phyloP scores from a whole-genome alignment of 441 rosid species.

The Gossypium gossypioides region DNA sequence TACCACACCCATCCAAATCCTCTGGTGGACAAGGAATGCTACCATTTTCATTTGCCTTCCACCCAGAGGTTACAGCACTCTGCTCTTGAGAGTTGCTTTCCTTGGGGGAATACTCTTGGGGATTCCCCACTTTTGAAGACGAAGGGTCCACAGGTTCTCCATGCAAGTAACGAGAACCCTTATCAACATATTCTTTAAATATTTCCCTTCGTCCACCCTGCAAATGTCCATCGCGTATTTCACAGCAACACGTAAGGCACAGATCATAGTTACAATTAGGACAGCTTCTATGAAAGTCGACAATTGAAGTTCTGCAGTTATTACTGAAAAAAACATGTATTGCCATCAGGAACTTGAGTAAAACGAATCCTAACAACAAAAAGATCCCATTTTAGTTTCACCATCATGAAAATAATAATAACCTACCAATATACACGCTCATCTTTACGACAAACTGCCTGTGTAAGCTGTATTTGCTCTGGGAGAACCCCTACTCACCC shows the following conservation, averaged over 20 bases:
- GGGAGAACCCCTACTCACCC: constrained; percentile 30
- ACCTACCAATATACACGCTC: constrained; percentile 50
- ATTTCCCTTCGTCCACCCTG: constrained; percentile 33
- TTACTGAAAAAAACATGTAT: constrained; percentile 31
- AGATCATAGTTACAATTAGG: constrained; percentile 50
- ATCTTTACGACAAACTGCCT: constrained; percentile 19
- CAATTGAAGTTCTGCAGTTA: constrained; percentile 64
- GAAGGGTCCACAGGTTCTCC: constrained; percentile 15
- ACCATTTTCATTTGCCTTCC: constrained; percentile 58
- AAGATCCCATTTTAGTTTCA: background rate
- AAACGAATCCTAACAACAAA: background rate
- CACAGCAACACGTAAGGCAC: constrained; percentile 73
- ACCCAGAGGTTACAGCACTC: constrained; percentile 19
- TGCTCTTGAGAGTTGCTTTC: constrained; percentile 11
- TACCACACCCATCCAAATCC: constrained; percentile 42
- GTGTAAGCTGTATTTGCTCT: constrained; percentile 20
- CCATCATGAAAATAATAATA: background rate
- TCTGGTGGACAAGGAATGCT: constrained; percentile 40
- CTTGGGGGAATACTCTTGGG: background rate
- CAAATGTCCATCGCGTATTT: constrained; percentile 50
- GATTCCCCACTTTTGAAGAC: background rate
- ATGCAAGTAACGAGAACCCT: constrained; percentile 44
- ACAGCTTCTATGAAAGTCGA: constrained; percentile 76
- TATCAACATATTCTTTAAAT: constrained; percentile 23
- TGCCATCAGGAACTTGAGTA: background rate